Base-by-base conservation (phyloP, 129 eudicot species). In the Flaveria robusta region DNA sequence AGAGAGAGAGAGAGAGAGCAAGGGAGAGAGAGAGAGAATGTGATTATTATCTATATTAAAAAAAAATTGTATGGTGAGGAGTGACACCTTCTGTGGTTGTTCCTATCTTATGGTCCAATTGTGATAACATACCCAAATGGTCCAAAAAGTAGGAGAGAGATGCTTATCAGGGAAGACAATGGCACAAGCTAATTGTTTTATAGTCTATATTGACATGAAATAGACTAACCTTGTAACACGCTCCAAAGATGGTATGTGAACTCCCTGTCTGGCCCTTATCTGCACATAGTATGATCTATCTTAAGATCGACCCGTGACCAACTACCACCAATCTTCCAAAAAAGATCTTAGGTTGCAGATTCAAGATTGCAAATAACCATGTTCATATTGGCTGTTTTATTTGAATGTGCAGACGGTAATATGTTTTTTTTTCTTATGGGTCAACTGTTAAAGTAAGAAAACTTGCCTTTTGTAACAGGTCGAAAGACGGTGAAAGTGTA, bases 161-260 rank as follows among this genome's bases (percentile, higher is more conserved):
- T 80, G 68, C 73, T 79, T 51, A 55, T 84, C 85, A 83, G 50
- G 65, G 70, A 74, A 87, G 96, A 89, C 89, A 85, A 76, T 68
- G 66, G 26, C 89, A 85, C 89, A 89, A 87, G 83, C 83, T 75
- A 63, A 51, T 41, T 87, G 96, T 87, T 68, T 79, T 56, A 73
- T 85, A 88, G 87, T 87, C 72, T 71, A 49, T 16, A 59, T 60
- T 47, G 66, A 49, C 77, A 79, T 71, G 45, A 79, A 79, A 71
- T 71, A 62, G 43, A 79, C 82, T 71, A 31, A 49, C 58, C 59
- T 24, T 77, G 23, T 55, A 24, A 12, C 56, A 67, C 55, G 55
- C 88, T 79, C 72, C 66, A 79, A 31, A 15, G 14, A 71, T 77
- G 29, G 26, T 70, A 80, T 72, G 77, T 82, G 74, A 66, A 63